Conservation (phyloP, 164 flowering plant species). For the Warburgia ugandensis region DNA sequence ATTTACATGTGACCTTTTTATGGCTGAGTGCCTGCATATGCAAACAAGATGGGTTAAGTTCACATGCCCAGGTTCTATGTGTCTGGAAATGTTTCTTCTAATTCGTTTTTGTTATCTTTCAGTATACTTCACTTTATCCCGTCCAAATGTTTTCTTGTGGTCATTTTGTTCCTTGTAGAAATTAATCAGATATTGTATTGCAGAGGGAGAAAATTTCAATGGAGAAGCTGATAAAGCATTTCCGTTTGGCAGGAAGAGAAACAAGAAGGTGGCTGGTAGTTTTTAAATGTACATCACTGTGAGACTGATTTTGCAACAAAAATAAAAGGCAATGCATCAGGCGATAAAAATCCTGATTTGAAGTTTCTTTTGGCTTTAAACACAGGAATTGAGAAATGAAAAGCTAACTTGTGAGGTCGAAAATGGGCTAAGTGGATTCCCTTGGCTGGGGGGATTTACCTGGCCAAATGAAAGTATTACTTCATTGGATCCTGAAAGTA, state of each 20-base stretch:
- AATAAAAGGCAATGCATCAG: conserved; percentile 6
- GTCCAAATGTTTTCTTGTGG: background rate
- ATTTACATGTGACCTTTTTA: too few species aligned
- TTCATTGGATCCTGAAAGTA: conserved; percentile 17
- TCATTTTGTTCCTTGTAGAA: background rate
- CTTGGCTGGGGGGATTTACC: conserved; percentile 42
- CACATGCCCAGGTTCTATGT: too few species aligned
- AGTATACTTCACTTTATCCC: too few species aligned
- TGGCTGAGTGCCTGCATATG: too few species aligned
- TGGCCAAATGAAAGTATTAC: conserved; percentile 29
- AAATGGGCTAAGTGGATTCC: conserved; percentile 29
- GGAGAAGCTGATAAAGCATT: conserved; percentile 27
- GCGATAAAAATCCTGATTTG: conserved; percentile 11
- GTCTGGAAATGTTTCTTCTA: too few species aligned
- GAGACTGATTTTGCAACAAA: conserved; percentile 16
- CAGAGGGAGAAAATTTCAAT: conserved; percentile 24
- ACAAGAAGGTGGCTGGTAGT: conserved; percentile 66
- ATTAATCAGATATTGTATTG: too few species aligned
- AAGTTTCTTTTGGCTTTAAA: conserved; percentile 18
- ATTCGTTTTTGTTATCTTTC: too few species aligned
- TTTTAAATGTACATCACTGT: conserved; percentile 24
- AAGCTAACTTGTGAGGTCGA: conserved; percentile 40
- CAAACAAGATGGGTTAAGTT: too few species aligned
- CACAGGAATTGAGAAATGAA: conserved; percentile 41
- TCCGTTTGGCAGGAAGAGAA: conserved; percentile 20